These are phyloP conservation scores for Termitomyces sp. DNA, from an alignment of 768 basidiomycete species.

Conservation along the genomic window DNA sequence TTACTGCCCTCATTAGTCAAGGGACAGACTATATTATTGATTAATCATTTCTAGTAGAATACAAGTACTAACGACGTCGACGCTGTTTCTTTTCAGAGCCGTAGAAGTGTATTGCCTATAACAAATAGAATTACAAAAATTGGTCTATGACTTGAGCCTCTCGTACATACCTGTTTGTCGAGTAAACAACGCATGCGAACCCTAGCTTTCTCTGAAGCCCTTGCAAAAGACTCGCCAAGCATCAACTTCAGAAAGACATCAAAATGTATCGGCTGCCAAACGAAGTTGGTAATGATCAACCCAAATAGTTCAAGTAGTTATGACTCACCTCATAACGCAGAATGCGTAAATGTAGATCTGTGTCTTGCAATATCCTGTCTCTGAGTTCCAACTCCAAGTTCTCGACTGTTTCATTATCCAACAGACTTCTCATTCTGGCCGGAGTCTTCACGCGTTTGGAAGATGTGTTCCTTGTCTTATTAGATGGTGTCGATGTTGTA, in stretches of 20 bases:
- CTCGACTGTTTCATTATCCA: slow-evolving; percentile 27
- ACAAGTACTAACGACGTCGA: neutral
- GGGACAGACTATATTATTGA: neutral
- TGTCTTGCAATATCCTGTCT: slow-evolving; percentile 40
- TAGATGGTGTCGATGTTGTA: neutral
- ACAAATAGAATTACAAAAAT: neutral
- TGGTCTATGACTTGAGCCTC: neutral
- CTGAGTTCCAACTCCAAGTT: slow-evolving; percentile 41
- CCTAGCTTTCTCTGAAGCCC: slow-evolving; percentile 29
- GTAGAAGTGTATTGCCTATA: slow-evolving; percentile 55
- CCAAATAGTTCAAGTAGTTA: too few species aligned
- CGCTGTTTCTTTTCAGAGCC: slow-evolving; percentile 31
- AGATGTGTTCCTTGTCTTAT: neutral
- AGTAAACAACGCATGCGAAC: slow-evolving; percentile 45
- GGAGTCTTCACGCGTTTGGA: slow-evolving; percentile 10
- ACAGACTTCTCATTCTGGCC: slow-evolving; percentile 13
- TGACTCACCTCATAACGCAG: slow-evolving; percentile 61
- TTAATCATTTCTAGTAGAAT: neutral
- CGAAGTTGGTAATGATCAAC: neutral
- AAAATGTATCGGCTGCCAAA: slow-evolving; percentile 53
- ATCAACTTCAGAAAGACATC: slow-evolving; percentile 47
- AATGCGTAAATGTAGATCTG: slow-evolving; percentile 48
- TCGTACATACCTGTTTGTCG: slow-evolving; percentile 45
- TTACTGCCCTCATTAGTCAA: neutral
- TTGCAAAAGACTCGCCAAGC: slow-evolving; percentile 19